A percentile compares a stretch with the other conserved stretches of the same genome.
These are phyloP conservation scores for Hippophae tibetana DNA, from an alignment of 306 rosid species.

Conservation along the genomic window DNA sequence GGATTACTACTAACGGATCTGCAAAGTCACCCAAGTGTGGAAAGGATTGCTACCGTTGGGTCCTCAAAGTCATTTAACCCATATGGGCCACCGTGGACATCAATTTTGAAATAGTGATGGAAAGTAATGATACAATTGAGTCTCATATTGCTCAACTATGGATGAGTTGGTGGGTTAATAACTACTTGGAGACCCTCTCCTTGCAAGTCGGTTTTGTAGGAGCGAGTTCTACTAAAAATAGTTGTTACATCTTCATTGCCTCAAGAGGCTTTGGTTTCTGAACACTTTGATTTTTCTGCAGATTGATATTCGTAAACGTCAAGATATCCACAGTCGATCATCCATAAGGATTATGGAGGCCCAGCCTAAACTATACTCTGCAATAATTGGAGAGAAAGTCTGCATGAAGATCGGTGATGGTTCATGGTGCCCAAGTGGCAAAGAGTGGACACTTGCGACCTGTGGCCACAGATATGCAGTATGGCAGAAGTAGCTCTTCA, in stretches of 20 bases:
- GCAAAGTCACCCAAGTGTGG: no score
- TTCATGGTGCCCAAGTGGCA: conserved; percentile 74
- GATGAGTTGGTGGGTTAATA: no score
- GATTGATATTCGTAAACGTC: conserved; percentile 67
- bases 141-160: no score
- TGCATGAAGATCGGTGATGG: conserved; percentile 87
- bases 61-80: no score
- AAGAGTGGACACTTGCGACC: conserved; percentile 71
- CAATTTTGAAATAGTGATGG: no score
- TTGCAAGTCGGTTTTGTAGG: conserved; percentile 66
- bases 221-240: conserved; percentile 40
- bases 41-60: no score
- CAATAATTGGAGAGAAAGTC: conserved; percentile 62
- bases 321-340: conserved; percentile 71
- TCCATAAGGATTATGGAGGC: conserved; percentile 71
- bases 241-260: background rate
- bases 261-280: background rate
- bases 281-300: conserved; percentile 26
- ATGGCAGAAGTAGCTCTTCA: conserved; percentile 46
- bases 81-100: no score
- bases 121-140: no score
- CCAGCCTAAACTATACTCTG: conserved; percentile 63
- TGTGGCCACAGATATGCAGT: conserved; percentile 72
- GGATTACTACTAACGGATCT: no score
- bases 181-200: no score